phyloP scores from a whole-genome alignment of 352 stramenopile genomes.

The Phytophthora crassamura region DNA sequence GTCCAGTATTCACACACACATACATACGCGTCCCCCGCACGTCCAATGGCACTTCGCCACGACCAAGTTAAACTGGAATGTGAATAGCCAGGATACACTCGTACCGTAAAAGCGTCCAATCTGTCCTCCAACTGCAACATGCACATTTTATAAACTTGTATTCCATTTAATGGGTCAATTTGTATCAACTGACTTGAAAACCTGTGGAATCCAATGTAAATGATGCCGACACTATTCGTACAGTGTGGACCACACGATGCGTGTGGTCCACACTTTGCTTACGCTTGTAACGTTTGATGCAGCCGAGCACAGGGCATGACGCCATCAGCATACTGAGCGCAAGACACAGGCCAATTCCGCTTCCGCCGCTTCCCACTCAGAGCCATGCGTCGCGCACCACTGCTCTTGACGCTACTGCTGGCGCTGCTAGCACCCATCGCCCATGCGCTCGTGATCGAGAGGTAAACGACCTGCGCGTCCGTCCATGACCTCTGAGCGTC shows the following conservation, averaged over 20 bases:
- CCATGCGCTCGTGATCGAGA: conserved; percentile 55
- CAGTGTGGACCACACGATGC: too few relatives aligned
- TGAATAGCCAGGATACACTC: not conserved
- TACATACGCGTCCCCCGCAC: conserved; percentile 2
- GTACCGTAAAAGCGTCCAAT: too few relatives aligned
- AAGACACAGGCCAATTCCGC: conserved; percentile 22
- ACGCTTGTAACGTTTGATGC: conserved; percentile 20
- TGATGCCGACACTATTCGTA: too few relatives aligned
- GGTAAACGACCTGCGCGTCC: conserved; percentile 26
- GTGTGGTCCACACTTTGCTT: conserved; percentile 25
- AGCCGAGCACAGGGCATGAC: conserved; percentile 7
- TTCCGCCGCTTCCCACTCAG: conserved; percentile 15
- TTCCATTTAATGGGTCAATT: too few relatives aligned
- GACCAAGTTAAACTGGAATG: conserved; percentile 12
- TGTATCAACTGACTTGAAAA: too few relatives aligned
- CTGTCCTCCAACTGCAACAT: too few relatives aligned
- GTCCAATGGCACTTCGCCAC: conserved; percentile 19
- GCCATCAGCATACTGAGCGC: conserved; percentile 32
- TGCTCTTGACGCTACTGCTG: conserved; percentile 21
- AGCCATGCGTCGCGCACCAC: conserved; percentile 28
- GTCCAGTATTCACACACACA: conserved; percentile 33
- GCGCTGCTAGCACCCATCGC: conserved; percentile 18
- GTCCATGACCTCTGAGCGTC: not conserved
- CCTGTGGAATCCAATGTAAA: too few relatives aligned
- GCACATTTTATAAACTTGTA: too few relatives aligned